Base-by-base conservation (phyloP, 345 rosid species). In the Lepidium didymum region DNA sequence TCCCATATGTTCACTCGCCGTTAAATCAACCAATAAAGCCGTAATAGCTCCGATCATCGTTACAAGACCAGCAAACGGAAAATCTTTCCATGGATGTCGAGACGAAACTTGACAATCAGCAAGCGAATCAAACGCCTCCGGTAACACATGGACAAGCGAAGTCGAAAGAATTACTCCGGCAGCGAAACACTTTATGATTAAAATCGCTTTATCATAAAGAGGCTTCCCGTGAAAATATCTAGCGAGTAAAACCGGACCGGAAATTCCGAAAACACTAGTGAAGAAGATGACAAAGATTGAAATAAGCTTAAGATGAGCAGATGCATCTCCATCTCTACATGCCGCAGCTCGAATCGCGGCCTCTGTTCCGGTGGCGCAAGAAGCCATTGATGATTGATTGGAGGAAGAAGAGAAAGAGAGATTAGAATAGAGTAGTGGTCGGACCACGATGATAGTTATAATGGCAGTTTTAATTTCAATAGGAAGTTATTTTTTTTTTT, bases 131-230 rank as follows among this genome's bases (percentile, higher is more conserved):
- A 70, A 93, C 15, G 97, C 98, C 13, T 90, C 97, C 4, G 98
- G 97, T 44, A 88, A 91, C 10, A 90, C 97, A 69, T 93, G 98
- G 67, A 93, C 97, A 0, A 93, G 75, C 8, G 98, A 90, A 10
- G 98, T 93, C 14, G 98, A 90, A 64, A 93, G 90, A 43, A 93
- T 90, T 1, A 93, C 98, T 0, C 98, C 98, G 54, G 98, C 97
- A 25, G 97, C 98, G 80, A 93, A 93, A 79, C 97, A 88, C 77
- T 93, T 93, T 50, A 93, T 84, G 2, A 83, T 23, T 3, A 90
- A 85, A 16, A 82, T 72, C 8, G 92, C 85, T 72, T 81, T 85
- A 58, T 87, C 94, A 78, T 93, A 90, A 9, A 80, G 74, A 43
- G 98, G 88, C 62, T 83, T 93, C 0, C 97, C 96, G 0, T 81